These are phyloP conservation scores for Hortiboletus flavorubellus DNA, from an alignment of 768 basidiomycete genomes.

Conservation along the genomic window DNA sequence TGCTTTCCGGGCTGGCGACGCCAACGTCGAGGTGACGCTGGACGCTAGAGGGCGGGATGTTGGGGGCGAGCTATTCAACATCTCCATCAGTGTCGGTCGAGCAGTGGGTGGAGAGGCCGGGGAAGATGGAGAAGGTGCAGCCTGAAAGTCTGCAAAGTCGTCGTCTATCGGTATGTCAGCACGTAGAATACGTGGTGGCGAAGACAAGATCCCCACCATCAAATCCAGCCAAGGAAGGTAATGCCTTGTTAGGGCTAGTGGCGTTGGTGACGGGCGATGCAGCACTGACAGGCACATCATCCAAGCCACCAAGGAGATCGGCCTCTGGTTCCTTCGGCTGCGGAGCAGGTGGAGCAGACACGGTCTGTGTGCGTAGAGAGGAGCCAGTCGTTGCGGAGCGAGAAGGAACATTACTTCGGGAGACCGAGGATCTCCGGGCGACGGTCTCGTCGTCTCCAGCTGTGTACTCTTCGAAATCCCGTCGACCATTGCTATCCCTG, in stretches of 20 bases:
- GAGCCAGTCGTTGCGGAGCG: constrained; percentile 36
- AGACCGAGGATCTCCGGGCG: constrained; percentile 37
- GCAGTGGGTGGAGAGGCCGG: constrained; percentile 35
- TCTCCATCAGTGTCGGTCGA: constrained; percentile 44
- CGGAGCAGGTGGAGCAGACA: constrained; percentile 28
- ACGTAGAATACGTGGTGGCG: neutral
- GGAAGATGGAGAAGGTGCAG: constrained; percentile 49
- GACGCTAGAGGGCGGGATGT: constrained; percentile 15
- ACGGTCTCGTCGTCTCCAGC: constrained; percentile 87
- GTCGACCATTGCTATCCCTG: constrained; percentile 52
- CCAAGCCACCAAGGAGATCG: constrained; percentile 77
- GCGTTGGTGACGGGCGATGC: constrained; percentile 13
- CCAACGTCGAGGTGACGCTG: constrained; percentile 5
- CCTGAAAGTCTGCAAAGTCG: constrained; percentile 85
- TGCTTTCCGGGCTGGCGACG: constrained; percentile 13
- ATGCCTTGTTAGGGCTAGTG: constrained; percentile 28
- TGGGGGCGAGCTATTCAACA: constrained; percentile 39
- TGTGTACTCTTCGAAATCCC: constrained; percentile 89
- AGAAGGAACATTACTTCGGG: constrained; percentile 29
- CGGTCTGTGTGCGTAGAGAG: constrained; percentile 34
- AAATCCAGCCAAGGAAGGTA: constrained; percentile 27
- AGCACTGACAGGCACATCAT: constrained; percentile 46
- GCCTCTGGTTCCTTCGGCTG: constrained; percentile 51
- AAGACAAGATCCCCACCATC: constrained; percentile 22
- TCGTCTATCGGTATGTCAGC: constrained; percentile 50